Conservation (phyloP, 192 early-diverging fungal genomes). For the Gamsiella multidivaricata region DNA sequence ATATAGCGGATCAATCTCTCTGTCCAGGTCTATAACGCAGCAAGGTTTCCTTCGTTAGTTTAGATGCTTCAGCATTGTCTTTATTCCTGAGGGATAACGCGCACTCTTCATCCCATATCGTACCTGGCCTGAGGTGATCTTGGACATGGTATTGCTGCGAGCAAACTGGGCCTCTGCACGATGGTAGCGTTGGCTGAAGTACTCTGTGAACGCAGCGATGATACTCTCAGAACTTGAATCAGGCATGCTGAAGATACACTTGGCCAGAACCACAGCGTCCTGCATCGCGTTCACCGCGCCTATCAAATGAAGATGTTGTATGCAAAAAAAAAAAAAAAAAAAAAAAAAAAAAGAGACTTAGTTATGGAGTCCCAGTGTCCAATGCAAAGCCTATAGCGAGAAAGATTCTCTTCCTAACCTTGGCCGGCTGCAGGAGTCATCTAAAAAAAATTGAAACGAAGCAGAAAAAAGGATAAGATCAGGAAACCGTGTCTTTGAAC, state of each 20-base stretch:
- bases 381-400: background rate
- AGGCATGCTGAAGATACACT: constrained; percentile 14
- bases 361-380: background rate
- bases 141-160: background rate
- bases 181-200: constrained; percentile 6
- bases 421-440: constrained; percentile 22
- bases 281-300: constrained; percentile 32
- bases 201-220: constrained; percentile 12
- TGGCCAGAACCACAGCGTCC: constrained; percentile 23
- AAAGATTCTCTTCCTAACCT: background rate
- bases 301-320: no score
- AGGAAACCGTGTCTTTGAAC: background rate
- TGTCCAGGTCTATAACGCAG: background rate
- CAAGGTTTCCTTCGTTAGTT: background rate
- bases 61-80: no score
- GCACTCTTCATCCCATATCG: background rate
- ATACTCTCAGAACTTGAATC: background rate
- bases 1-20: background rate
- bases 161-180: background rate
- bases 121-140: constrained; percentile 6
- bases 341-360: background rate
- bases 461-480: background rate
- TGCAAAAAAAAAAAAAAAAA: background rate
- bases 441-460: background rate
- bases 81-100: background rate